Percentiles rank a stretch among this genome's conserved stretches.
Evolutionary conservation across 768 basidiomycete genomes (phyloP).

Genomic region (Omphalotus guepiniiformis): DNA sequence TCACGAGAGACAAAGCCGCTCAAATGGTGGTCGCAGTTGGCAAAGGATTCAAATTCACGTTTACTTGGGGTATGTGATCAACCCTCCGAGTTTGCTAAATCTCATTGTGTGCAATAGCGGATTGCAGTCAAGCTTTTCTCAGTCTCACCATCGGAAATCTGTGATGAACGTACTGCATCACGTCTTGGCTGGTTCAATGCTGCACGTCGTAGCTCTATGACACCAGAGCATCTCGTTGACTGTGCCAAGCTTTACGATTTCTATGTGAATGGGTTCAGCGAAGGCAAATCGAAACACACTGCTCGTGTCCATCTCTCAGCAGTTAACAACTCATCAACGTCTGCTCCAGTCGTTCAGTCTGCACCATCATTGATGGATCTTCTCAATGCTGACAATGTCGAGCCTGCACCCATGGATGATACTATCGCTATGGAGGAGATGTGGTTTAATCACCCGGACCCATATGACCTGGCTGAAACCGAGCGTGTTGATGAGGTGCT

Average conservation of each 20-base stretch:
- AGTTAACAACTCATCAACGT: too few species aligned
- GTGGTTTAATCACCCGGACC: too few species aligned
- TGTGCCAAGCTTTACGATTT: slow-evolving; percentile 17
- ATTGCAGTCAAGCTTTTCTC: slow-evolving; percentile 22
- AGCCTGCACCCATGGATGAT: too few species aligned
- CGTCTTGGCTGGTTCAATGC: slow-evolving; percentile 24
- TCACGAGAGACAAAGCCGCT: slow-evolving; percentile 4
- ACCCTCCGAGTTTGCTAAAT: background rate
- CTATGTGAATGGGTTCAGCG: background rate
- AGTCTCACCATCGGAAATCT: slow-evolving; percentile 25
- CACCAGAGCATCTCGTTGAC: slow-evolving; percentile 20
- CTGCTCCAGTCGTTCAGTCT: too few species aligned
- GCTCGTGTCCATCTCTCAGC: too few species aligned
- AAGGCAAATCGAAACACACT: background rate
- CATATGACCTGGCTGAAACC: too few species aligned
- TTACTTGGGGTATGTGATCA: background rate
- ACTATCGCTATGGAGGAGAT: too few species aligned
- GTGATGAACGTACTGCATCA: slow-evolving; percentile 25
- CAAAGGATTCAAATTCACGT: too few species aligned
- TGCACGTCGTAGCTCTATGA: slow-evolving; percentile 20
- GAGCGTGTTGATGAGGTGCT: too few species aligned
- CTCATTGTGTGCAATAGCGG: too few species aligned
- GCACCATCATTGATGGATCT: too few species aligned
- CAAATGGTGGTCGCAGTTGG: background rate
- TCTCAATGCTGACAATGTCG: too few species aligned